phyloP scores from a whole-genome alignment of 305 asterid species.

The Striga hermonthica region DNA sequence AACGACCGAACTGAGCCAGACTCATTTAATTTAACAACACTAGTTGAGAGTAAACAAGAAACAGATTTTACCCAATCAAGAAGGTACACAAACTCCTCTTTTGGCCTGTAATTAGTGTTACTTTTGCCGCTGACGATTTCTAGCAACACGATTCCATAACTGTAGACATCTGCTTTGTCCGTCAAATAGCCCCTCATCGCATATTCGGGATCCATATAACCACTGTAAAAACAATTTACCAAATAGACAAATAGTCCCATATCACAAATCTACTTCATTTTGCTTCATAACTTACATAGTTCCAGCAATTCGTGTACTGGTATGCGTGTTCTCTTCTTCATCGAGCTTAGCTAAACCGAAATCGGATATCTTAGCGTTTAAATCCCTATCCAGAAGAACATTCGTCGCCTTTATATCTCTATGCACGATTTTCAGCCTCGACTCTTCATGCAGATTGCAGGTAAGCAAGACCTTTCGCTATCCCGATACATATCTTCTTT shows the following conservation, averaged over 20 bases:
- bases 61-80: slow-evolving; percentile 88
- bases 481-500: slow-evolving; percentile 66
- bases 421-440: slow-evolving; percentile 82
- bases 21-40: too few species aligned
- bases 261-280: too few species aligned
- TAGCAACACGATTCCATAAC: slow-evolving; percentile 74
- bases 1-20: too few species aligned
- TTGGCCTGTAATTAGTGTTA: slow-evolving; percentile 77
- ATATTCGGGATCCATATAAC: slow-evolving; percentile 95
- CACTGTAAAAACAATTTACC: slow-evolving; percentile 48
- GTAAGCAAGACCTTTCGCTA: slow-evolving; percentile 83
- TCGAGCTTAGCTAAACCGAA: slow-evolving; percentile 93
- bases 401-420: slow-evolving; percentile 90
- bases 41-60: slow-evolving; percentile 13
- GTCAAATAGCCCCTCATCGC: slow-evolving; percentile 93
- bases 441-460: slow-evolving; percentile 97
- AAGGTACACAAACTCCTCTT: slow-evolving; percentile 85
- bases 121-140: slow-evolving; percentile 93
- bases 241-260: background rate
- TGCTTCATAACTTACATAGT: slow-evolving; percentile 82
- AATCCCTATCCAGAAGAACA: slow-evolving; percentile 78
- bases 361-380: slow-evolving; percentile 82
- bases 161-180: slow-evolving; percentile 91
- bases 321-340: slow-evolving; percentile 91
- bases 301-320: slow-evolving; percentile 90